phyloP scores from a whole-genome alignment of 2,329 filamentous ascomycete genomes.

The Stachybotrys chlorohalonatus region DNA sequence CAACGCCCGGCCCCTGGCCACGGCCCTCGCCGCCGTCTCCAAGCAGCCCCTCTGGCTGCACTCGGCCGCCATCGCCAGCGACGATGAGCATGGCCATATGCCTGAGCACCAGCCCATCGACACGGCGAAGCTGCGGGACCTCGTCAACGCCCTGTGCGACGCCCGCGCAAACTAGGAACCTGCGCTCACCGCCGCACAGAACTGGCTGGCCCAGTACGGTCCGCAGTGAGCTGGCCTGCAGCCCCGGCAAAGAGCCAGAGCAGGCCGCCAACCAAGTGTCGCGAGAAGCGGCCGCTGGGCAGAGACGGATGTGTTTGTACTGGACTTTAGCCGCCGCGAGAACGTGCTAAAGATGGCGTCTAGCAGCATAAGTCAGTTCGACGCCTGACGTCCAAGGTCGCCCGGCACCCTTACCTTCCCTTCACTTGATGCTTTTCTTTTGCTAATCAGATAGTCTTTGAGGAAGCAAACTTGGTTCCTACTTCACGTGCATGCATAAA shows the following conservation, averaged over 20 bases:
- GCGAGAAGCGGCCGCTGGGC: not conserved
- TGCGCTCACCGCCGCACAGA: conserved; percentile 2
- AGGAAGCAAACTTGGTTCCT: too few species aligned
- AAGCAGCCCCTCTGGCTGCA: conserved; percentile 32
- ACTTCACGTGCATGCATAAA: too few species aligned
- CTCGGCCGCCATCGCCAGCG: conserved; percentile 25
- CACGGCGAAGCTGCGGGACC: conserved; percentile 11
- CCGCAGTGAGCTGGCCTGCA: not conserved
- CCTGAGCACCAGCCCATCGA: conserved; percentile 12
- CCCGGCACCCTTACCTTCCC: not conserved
- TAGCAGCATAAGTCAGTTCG: not conserved
- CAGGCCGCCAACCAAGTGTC: not conserved
- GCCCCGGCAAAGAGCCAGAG: not conserved
- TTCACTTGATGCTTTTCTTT: not conserved
- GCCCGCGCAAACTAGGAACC: conserved; percentile 16
- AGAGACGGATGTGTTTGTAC: not conserved
- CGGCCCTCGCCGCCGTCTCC: conserved; percentile 13
- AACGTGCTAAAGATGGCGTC: not conserved
- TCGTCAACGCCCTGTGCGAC: conserved; percentile 12
- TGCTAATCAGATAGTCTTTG: too few species aligned
- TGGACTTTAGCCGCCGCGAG: not conserved
- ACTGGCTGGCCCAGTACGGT: not conserved
- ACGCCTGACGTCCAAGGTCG: not conserved
- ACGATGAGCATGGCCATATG: not conserved
- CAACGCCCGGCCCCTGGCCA: conserved; percentile 24